These are phyloP conservation scores for Neurospora africana DNA, from an alignment of 495 filamentous ascomycete species.

Conservation along the genomic window DNA sequence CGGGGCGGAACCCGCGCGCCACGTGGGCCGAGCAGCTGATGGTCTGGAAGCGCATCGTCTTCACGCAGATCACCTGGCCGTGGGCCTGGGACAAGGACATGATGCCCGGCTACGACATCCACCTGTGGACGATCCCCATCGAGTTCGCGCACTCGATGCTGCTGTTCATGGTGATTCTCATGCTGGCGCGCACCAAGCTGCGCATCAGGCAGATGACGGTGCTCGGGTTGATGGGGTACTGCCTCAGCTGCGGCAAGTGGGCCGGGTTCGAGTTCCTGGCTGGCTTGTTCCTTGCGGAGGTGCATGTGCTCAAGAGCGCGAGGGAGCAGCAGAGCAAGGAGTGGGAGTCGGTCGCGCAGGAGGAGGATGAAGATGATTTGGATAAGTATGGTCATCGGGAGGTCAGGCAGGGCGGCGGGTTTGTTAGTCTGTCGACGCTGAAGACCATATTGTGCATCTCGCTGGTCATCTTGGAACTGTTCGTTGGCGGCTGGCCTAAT, in stretches of 20 bases:
- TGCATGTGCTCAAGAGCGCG: conserved; percentile 29
- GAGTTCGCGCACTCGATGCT: conserved; percentile 55
- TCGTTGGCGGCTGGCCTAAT: conserved; percentile 36
- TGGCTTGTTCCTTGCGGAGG: conserved; percentile 51
- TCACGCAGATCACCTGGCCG: conserved; percentile 38
- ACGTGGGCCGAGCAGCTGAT: conserved; percentile 35
- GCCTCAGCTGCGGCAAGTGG: conserved; percentile 48
- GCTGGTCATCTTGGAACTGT: conserved; percentile 30
- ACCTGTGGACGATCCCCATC: conserved; percentile 59
- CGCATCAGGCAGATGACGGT: conserved; percentile 37
- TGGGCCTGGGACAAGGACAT: conserved; percentile 46
- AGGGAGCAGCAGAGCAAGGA: conserved; percentile 6
- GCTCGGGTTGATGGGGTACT: conserved; percentile 40
- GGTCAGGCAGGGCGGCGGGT: neutral
- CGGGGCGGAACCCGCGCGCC: conserved; percentile 17
- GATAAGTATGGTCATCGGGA: neutral
- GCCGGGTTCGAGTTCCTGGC: conserved; percentile 49
- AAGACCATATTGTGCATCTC: conserved; percentile 11
- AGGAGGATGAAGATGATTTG: conserved; percentile 3
- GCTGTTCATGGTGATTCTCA: conserved; percentile 48
- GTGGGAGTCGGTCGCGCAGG: conserved; percentile 5
- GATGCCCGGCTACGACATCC: conserved; percentile 46
- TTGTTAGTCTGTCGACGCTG: neutral
- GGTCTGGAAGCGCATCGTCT: conserved; percentile 38
- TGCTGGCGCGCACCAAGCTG: conserved; percentile 40